Base-by-base conservation (phyloP, 179 eudicot species). In the Nepenthes alata region DNA sequence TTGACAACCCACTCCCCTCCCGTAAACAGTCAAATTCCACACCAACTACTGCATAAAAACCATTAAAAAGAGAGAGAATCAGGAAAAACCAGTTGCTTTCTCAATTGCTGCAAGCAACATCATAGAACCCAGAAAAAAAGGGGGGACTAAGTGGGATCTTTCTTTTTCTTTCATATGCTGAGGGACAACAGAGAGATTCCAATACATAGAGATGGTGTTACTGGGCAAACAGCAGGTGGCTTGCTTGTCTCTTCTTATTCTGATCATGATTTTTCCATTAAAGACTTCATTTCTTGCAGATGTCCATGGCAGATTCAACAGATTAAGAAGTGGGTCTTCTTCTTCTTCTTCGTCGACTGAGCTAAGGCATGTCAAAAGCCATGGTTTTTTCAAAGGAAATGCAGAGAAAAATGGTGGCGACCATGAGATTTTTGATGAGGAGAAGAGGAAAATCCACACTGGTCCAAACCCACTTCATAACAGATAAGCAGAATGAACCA, bases 401-500 rank as follows among this genome's bases (percentile, higher is more conserved):
- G 51, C 65, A 47, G 38, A 53, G 15, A 15, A 65, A 11, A 25
- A 61, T 3, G 60, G 49, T 61, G 75, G 35, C 47, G 45, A 41
- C 8, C 6, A 41, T 41, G 45, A 4, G 5, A 66, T 71, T 63
- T 78, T 84, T 78, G 88, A 77, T 35, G 84, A 61, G 69, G 87
- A 84, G 68, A 80, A 74, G 77, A 87, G 95, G 51, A 87, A 73
- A 75, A 74, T 87, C 74, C 74, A 78, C 72, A 84, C 95, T 16
- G 95, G 95, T 67, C 90, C 95, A 48, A 87, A 87, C 74, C 95
- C 95, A 72, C 84, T 87, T 48, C 95, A 87, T 78, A 87, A 87
- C 76, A 77, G 90, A 80, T 86, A 77, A 82, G 78, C 25, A 25
- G 25, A 25, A 25, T 25, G 25, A 25, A 25, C 25, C 25, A 25